Percentiles rank a stretch among this genome's conserved stretches.
Conservation (phyloP, 768 basidiomycete species). For the Lyophyllum decastes region DNA sequence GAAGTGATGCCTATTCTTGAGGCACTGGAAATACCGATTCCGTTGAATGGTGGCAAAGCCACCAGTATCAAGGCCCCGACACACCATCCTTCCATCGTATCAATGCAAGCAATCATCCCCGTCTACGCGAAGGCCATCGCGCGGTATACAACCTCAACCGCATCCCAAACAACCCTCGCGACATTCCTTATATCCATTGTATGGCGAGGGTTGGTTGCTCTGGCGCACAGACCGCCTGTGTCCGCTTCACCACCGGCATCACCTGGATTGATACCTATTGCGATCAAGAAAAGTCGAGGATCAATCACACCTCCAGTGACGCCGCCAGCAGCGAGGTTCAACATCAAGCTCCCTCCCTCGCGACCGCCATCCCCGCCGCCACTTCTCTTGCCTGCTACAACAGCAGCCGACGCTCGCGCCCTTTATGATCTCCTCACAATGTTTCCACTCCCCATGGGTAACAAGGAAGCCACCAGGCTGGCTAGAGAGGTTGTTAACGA, state of each 20-base stretch:
- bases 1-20: constrained; percentile 65
- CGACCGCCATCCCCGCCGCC: constrained; percentile 66
- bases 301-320: constrained; percentile 56
- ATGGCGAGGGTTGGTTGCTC: constrained; percentile 74
- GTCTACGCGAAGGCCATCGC: constrained; percentile 58
- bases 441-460: constrained; percentile 62
- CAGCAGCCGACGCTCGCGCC: constrained; percentile 59
- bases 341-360: constrained; percentile 66
- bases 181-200: constrained; percentile 71
- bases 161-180: constrained; percentile 64
- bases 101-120: constrained; percentile 61
- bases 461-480: constrained; percentile 47
- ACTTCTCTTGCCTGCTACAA: constrained; percentile 34
- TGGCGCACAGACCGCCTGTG: constrained; percentile 59
- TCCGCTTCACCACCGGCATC: constrained; percentile 41
- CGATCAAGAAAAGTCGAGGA: constrained; percentile 42
- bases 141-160: constrained; percentile 53
- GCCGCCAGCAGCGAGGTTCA: constrained; percentile 60
- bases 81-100: constrained; percentile 61
- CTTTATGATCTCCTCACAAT: constrained; percentile 60
- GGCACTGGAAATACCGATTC: constrained; percentile 53
- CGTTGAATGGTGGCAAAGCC: constrained; percentile 28
- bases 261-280: constrained; percentile 31
- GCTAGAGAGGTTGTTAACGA: constrained; percentile 85
- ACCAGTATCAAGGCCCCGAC: constrained; percentile 31